Evolutionary conservation across 208 protist species (phyloP), one percentile per base, ranked within the genome.

Genomic region (Leishmania mexicana): DNA sequence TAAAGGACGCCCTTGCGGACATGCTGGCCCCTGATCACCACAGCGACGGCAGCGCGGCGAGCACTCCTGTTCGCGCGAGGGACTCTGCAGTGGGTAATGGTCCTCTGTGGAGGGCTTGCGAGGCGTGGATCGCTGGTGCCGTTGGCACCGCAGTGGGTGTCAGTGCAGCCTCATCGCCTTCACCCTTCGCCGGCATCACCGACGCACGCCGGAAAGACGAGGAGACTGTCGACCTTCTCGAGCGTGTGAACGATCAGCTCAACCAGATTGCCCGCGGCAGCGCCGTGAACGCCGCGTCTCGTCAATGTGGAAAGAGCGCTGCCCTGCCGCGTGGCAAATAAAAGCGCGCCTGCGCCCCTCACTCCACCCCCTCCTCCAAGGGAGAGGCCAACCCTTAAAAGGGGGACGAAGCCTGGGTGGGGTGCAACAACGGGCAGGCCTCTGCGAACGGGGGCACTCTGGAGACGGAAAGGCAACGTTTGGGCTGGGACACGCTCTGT

Each of bases 201-300:
- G 64, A 31, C 15, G 51, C 7, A 15, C 73, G 35, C 31, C 47
- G 19, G 31, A 62, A 76, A 40, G 60, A 53, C 3, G 76, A 40
- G 24, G 58, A 42, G 13, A 21, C 6, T 21, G 60, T 17, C n/a
- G 76, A 70, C 62, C 45, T 73, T 45, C 40, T 87, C 4, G 62
- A 70, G 5, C 79, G 47, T 24, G 60, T 87, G 15, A 87, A 84
- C 53, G 53, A 54, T 40, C 79, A 81, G 42, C 84, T 87, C n/a
- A 87, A 76, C 62, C 53, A 65, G 45, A 79, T 87, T 40, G 75
- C 67, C 35, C 45, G 71, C 51, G 74, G 82, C 31, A 42, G 70
- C 70, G 11, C 45, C 47, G 70, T 19, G 51, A 62, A 11, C 31
- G 19, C 31, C 19, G 60, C 11, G 40, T 24, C 67, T 49, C 17